Conservation (phyloP, 2,329 filamentous ascomycete species). For the Periglandula ipomoeae region DNA sequence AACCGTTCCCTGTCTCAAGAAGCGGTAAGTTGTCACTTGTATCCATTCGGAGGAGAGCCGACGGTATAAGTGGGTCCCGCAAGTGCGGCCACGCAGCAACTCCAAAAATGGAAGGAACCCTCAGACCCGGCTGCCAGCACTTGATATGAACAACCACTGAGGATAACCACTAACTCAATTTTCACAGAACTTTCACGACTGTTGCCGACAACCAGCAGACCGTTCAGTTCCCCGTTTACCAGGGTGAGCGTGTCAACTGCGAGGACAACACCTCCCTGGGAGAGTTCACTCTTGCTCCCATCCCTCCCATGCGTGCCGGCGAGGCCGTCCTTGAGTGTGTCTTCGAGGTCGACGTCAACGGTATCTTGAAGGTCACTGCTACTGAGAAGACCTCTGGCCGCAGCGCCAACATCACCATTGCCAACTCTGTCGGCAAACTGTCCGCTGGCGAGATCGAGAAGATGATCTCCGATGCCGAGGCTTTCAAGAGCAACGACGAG, state of each 20-base stretch:
- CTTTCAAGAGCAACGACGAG: conserved; percentile 97
- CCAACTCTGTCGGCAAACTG: conserved; percentile 98
- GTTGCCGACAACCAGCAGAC: conserved; percentile 63
- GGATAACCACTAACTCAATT: background rate
- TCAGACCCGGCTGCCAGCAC: too few relatives aligned
- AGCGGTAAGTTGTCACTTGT: conserved; percentile 28
- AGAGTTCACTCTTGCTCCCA: conserved; percentile 91
- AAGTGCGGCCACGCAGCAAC: too few relatives aligned
- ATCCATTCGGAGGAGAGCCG: too few relatives aligned
- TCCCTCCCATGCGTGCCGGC: conserved; percentile 82
- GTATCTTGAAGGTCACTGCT: conserved; percentile 98
- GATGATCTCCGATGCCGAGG: conserved; percentile 95
- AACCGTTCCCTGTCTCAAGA: conserved; percentile 74
- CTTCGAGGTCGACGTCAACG: conserved; percentile 99
- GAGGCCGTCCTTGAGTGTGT: conserved; percentile 95
- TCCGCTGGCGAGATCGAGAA: conserved; percentile 90
- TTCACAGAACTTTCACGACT: conserved; percentile 67
- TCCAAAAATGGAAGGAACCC: too few relatives aligned
- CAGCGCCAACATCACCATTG: conserved; percentile 98
- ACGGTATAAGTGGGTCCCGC: too few relatives aligned
- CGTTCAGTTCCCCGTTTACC: conserved; percentile 78
- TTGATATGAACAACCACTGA: background rate
- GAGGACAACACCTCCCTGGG: conserved; percentile 97
- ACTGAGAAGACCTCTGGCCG: conserved; percentile 98
- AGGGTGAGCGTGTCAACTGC: conserved; percentile 97